Base-by-base conservation (phyloP, 2,329 filamentous ascomycete species). In the Talaromyces albobiverticillius region DNA sequence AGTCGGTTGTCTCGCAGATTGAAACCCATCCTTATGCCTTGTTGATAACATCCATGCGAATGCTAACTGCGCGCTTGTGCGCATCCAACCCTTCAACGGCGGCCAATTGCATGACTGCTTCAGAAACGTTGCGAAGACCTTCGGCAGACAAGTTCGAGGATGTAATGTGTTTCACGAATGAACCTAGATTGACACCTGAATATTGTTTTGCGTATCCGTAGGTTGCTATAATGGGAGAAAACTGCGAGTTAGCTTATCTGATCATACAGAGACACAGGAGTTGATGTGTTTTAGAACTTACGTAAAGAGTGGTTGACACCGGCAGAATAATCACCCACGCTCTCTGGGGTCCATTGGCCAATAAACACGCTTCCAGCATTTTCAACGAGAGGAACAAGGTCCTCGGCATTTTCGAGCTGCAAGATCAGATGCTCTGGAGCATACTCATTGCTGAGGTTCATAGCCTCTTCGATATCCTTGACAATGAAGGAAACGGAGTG, bases 151-250 rank as follows among this genome's bases (percentile, higher is more conserved):
- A 80, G 71, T 95, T 89, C 0, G 91, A 90, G 76, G 89, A 94
- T 34, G 94, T 99, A 67, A 99, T 96, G 79, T 97, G 91, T 78
- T 99, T 99, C 71, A 96, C 83, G 75, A 96, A 99, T 2, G 93
- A 97, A 29, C 84, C 90, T 5, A 99, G 82, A 72, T 96, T 99
- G 67, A 99, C 94, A 50, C 94, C 94, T 5, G 91, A 96, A 77
- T 99, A 99, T 73, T 99, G 94, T 76, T 95, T 96, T 46, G 94
- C 94, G 66, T 95, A 99, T 38, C 94, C 94, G 68, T 97, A 99
- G 0, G 94, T 99, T 50, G 94, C 91, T 95, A 38, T 29, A 18
- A 62, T 23, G 18, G 51, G 53, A 38, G 49, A 18, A 42, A 45
- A 59, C 38, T 29, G 54, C 42, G 55, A 54, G 54, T 68, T 66